phyloP scores from a whole-genome alignment of 2,329 filamentous ascomycete species.

The Stachybotrys echinatus region DNA sequence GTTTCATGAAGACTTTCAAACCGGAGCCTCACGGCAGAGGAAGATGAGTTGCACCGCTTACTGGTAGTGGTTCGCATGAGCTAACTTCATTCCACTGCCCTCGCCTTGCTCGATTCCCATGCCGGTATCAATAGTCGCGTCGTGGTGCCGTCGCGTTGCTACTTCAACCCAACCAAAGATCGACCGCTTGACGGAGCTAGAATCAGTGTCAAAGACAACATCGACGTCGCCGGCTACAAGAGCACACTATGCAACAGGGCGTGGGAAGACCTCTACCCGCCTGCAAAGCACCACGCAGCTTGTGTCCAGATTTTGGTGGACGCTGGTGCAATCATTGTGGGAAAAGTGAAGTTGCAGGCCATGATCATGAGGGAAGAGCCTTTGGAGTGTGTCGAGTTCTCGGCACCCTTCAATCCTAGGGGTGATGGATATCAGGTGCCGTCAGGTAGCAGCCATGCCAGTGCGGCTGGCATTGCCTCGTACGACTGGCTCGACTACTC shows the following conservation, averaged over 20 bases:
- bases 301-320: slow-evolving; percentile 4
- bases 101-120: not conserved
- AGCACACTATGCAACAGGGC: slow-evolving; percentile 6
- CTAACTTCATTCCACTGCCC: not conserved
- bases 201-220: slow-evolving; percentile 8
- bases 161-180: not conserved
- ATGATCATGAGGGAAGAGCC: slow-evolving; percentile 9
- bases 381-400: slow-evolving; percentile 6
- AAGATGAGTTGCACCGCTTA: not conserved
- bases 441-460: slow-evolving; percentile 8
- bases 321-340: slow-evolving; percentile 8
- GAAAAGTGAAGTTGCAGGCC: slow-evolving; percentile 5
- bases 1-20: not conserved
- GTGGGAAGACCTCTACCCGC: slow-evolving; percentile 2
- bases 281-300: slow-evolving; percentile 1
- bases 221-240: slow-evolving; percentile 7
- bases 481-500: slow-evolving; percentile 8
- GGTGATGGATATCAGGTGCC: slow-evolving; percentile 10
- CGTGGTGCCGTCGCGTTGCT: not conserved
- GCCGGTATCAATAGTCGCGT: not conserved
- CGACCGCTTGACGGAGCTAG: slow-evolving; percentile 5
- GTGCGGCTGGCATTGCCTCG: slow-evolving; percentile 7
- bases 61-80: not conserved
- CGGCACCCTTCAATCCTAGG: slow-evolving; percentile 8
- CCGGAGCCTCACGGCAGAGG: not conserved